phyloP scores from a whole-genome alignment of 1,284 basidiomycete genomes.

The Sutorius eximius region DNA sequence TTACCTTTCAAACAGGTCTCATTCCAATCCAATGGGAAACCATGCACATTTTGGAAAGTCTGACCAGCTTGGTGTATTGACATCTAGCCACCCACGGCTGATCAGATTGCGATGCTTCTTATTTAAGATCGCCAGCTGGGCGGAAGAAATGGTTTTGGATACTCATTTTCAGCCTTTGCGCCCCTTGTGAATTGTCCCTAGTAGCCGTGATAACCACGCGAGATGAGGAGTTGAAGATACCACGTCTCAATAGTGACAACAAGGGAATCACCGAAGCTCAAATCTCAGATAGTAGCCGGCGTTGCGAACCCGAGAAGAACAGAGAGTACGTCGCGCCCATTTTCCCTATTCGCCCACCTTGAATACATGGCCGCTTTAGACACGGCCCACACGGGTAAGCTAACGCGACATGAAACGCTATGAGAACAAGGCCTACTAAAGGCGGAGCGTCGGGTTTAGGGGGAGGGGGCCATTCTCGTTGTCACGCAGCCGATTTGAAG shows the following conservation, averaged over 20 bases:
- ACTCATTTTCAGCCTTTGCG: neutral
- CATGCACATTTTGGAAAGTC: neutral
- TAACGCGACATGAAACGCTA: conserved; percentile 11
- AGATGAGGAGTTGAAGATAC: neutral
- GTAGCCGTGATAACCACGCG: neutral
- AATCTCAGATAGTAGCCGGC: neutral
- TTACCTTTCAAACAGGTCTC: neutral
- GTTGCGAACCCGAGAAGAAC: neutral
- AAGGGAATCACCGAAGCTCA: conserved; percentile 3
- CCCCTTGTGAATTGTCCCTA: neutral
- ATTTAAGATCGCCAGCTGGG: neutral
- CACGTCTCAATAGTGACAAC: neutral
- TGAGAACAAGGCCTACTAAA: neutral
- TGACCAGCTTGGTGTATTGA: neutral
- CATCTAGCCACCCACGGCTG: neutral
- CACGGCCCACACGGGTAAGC: neutral
- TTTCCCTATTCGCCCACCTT: conserved; percentile 4
- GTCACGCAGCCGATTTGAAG: neutral
- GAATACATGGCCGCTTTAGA: conserved; percentile 2
- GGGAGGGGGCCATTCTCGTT: neutral
- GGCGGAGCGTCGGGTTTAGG: neutral
- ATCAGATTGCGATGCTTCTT: neutral
- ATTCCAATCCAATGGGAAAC: conserved; percentile 1
- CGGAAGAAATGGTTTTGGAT: neutral
- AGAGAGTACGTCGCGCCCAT: neutral